Percentiles rank a stretch among this genome's conserved stretches.
Evolutionary conservation across 495 filamentous ascomycete genomes (phyloP).

Genomic region (Talaromyces nanjingensis): DNA sequence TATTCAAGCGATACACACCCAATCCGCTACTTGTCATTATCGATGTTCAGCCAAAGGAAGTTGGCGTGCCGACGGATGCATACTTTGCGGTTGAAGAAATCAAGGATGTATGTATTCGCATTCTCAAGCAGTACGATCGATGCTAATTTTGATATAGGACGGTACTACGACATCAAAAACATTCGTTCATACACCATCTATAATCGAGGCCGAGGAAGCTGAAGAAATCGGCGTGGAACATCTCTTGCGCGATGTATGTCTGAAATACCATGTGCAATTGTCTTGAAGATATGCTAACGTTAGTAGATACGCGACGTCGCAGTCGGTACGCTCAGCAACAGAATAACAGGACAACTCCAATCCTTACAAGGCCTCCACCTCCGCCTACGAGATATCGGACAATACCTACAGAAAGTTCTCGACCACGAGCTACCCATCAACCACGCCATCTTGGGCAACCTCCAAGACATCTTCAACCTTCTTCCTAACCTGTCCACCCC

Average conservation of each 20-base stretch:
- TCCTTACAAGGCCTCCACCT: conserved; percentile 95
- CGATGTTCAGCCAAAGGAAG: conserved; percentile 96
- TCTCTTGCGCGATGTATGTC: conserved; percentile 80
- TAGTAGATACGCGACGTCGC: conserved; percentile 68
- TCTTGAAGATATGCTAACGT: not conserved
- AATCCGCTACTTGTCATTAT: conserved; percentile 96
- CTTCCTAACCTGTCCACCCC: conserved; percentile 93
- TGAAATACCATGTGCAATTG: too few relatives aligned
- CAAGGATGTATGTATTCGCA: conserved; percentile 71
- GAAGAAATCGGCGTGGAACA: conserved; percentile 99
- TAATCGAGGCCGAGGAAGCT: conserved; percentile 97
- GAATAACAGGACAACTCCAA: conserved; percentile 95
- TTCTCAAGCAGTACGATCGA: not conserved
- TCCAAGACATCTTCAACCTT: conserved; percentile 98
- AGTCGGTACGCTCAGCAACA: conserved; percentile 94
- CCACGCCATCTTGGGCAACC: conserved; percentile 93
- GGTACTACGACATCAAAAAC: conserved; percentile 95
- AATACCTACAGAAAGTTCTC: conserved; percentile 93
- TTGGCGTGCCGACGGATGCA: conserved; percentile 95
- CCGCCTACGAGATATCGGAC: conserved; percentile 88
- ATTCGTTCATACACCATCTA: conserved; percentile 98
- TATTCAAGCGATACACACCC: conserved; percentile 98
- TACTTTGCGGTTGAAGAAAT: conserved; percentile 99
- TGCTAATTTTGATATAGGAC: conserved; percentile 53
- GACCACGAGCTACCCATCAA: conserved; percentile 89